A percentile compares a stretch with the other conserved stretches of the same genome.
Conservation (phyloP, 2,329 filamentous ascomycete genomes). For the Claviceps sp. region DNA sequence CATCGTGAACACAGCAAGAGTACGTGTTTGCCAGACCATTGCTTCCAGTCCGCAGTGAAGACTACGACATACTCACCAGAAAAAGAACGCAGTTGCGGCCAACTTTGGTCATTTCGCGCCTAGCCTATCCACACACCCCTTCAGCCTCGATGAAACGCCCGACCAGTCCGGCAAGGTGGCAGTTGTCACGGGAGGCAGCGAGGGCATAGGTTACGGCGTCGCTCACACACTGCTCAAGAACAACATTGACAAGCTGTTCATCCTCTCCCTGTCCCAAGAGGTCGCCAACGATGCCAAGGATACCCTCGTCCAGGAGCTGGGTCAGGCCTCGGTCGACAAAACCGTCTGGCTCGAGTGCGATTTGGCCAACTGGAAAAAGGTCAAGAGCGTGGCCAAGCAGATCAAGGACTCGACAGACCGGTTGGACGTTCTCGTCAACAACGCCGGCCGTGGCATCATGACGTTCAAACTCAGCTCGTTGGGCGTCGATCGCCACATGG, state of each 20-base stretch:
- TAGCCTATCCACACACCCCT: background rate
- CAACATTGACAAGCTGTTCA: background rate
- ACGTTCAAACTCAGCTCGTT: background rate
- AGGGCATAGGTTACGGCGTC: background rate
- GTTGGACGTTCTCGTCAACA: background rate
- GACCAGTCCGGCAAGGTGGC: conserved; percentile 1
- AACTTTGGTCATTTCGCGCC: background rate
- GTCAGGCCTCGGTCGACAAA: background rate
- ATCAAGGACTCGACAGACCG: background rate
- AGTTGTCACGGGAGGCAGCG: background rate
- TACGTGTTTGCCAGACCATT: background rate
- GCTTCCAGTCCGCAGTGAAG: background rate
- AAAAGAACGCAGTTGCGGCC: background rate
- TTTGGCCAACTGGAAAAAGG: background rate
- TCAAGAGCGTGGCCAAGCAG: background rate
- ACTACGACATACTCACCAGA: background rate
- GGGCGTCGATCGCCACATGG: conserved; percentile 1
- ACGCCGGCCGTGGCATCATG: background rate
- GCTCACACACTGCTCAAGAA: background rate
- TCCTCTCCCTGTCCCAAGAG: background rate
- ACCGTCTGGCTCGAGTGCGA: conserved; percentile 1
- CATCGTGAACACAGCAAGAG: background rate
- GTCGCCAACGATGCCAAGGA: background rate
- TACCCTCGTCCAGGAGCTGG: background rate
- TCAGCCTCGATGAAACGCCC: conserved; percentile 1